A percentile compares a stretch with the other conserved stretches of the same genome.
These are phyloP conservation scores for Sporothrix sp. DNA, from an alignment of 2,329 filamentous ascomycete species.

Conservation along the genomic window DNA sequence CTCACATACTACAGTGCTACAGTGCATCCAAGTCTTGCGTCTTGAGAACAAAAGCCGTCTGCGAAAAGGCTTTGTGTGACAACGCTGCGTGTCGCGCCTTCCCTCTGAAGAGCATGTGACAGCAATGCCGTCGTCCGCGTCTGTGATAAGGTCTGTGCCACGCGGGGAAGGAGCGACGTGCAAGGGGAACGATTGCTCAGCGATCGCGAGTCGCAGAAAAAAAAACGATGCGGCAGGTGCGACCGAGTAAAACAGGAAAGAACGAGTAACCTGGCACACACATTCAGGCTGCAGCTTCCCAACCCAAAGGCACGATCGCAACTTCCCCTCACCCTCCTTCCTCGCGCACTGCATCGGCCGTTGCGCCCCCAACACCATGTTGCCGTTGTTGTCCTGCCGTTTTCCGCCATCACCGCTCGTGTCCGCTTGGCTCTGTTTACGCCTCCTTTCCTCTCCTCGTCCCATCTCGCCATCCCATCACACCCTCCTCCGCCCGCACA, in stretches of 20 bases:
- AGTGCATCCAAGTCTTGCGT: too few relatives aligned
- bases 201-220: background rate
- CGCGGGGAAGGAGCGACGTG: background rate
- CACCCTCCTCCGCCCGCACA: too few relatives aligned
- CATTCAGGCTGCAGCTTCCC: too few relatives aligned
- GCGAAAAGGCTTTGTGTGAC: too few relatives aligned
- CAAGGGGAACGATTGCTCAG: background rate
- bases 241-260: conserved; percentile 5
- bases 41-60: too few relatives aligned
- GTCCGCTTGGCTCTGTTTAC: conserved; percentile 3
- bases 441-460: too few relatives aligned
- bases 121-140: too few relatives aligned
- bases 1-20: too few relatives aligned
- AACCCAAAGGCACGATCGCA: too few relatives aligned
- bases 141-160: background rate
- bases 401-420: background rate
- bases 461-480: too few relatives aligned
- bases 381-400: conserved; percentile 1
- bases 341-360: background rate
- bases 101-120: background rate
- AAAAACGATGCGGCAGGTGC: background rate
- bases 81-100: too few relatives aligned
- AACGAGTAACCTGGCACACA: conserved; percentile 3
- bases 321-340: background rate
- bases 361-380: background rate